Evolutionary conservation across 2,329 filamentous ascomycete species (phyloP).

Genomic region (Myriangium duriaei): DNA sequence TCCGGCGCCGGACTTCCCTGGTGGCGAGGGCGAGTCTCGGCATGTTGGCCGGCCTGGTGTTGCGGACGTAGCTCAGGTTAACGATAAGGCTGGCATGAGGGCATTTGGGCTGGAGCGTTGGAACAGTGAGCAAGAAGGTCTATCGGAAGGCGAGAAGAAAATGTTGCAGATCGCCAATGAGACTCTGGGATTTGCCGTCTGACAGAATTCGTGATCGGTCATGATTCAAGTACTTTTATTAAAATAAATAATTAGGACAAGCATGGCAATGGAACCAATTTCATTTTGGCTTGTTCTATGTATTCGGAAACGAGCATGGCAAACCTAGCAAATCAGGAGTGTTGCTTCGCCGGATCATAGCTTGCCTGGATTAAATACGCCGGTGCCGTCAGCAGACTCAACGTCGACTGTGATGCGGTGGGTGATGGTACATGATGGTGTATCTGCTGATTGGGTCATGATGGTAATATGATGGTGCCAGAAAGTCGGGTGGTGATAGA

Average conservation of each 20-base stretch:
- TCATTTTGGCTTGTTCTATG: constrained; percentile 10
- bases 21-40: constrained; percentile 50
- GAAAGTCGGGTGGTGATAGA: too few species aligned
- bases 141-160: constrained; percentile 39
- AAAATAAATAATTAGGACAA: constrained; percentile 1
- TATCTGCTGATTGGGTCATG: constrained; percentile 6
- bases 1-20: constrained; percentile 36
- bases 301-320: not conserved
- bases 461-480: too few species aligned
- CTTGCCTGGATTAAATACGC: not conserved
- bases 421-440: constrained; percentile 8
- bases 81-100: constrained; percentile 28
- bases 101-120: constrained; percentile 43
- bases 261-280: constrained; percentile 1
- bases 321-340: not conserved
- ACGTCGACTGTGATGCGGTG: constrained; percentile 7
- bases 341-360: not conserved
- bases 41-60: constrained; percentile 31
- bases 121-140: constrained; percentile 34
- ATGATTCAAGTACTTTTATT: not conserved
- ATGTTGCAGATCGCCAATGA: constrained; percentile 42
- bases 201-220: not conserved
- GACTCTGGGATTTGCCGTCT: constrained; percentile 35
- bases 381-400: not conserved
- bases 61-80: constrained; percentile 25